Conservation (phyloP, 1,284 basidiomycete species). For the Tilletia caries region DNA sequence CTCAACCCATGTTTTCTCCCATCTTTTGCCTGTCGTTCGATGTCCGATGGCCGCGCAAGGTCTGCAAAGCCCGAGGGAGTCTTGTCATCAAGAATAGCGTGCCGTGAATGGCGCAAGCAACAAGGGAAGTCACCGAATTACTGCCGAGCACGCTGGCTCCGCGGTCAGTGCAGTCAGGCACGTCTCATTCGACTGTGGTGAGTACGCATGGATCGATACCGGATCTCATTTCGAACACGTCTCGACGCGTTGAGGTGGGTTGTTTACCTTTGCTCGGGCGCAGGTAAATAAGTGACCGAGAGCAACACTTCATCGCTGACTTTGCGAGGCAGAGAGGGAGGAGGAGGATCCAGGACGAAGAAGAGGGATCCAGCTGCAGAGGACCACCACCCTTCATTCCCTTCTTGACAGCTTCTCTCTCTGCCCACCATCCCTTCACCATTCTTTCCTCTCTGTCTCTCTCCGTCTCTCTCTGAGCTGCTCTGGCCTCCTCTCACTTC, state of each 20-base stretch:
- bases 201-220: neutral
- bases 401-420: neutral
- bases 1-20: neutral
- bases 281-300: neutral
- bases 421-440: neutral
- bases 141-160: too few species aligned
- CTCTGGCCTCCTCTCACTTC: neutral
- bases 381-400: conserved; percentile 6
- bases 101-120: too few species aligned
- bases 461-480: neutral
- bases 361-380: too few species aligned
- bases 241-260: neutral
- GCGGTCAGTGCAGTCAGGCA: too few species aligned
- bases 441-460: neutral
- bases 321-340: neutral
- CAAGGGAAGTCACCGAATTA: too few species aligned
- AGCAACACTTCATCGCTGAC: neutral
- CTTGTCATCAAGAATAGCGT: too few species aligned
- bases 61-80: too few species aligned
- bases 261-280: neutral
- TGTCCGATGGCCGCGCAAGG: neutral
- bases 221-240: neutral
- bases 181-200: too few species aligned
- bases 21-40: neutral
- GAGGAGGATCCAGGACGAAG: neutral